Conservation (phyloP, 345 rosid genomes). For the Populus davidiana region DNA sequence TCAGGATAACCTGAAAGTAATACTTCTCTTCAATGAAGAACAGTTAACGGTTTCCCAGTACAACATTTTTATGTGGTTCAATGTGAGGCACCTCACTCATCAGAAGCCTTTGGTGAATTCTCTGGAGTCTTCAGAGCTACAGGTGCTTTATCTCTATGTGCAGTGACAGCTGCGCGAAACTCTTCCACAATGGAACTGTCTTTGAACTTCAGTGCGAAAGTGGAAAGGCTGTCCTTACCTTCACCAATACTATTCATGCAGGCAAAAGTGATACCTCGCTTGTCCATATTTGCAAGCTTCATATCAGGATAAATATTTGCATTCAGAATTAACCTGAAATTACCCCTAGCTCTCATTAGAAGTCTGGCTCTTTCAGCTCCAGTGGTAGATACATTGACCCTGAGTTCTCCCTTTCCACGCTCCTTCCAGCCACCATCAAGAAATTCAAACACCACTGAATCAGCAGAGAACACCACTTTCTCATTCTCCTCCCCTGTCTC, state of each 20-base stretch:
- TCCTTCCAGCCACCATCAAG: constrained; percentile 83
- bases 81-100: constrained; percentile 9
- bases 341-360: constrained; percentile 88
- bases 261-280: constrained; percentile 85
- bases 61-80: not conserved
- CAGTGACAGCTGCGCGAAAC: constrained; percentile 51
- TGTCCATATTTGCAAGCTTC: constrained; percentile 95
- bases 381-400: constrained; percentile 64
- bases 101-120: constrained; percentile 59
- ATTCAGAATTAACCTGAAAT: constrained; percentile 81
- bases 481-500: constrained; percentile 98
- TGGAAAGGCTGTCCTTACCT: constrained; percentile 57
- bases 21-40: constrained; percentile 3
- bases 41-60: not conserved
- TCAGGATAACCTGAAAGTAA: constrained; percentile 8
- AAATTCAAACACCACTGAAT: constrained; percentile 71
- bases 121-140: constrained; percentile 69
- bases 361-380: constrained; percentile 63
- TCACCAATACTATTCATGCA: constrained; percentile 71
- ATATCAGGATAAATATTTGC: constrained; percentile 87
- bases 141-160: constrained; percentile 48
- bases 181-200: constrained; percentile 61
- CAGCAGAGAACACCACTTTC: constrained; percentile 68
- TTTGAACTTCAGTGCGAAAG: constrained; percentile 82
- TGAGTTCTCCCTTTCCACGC: constrained; percentile 94